These are phyloP conservation scores for Paraconiothyrium sp. DNA, from an alignment of 2,329 filamentous ascomycete genomes.

Conservation along the genomic window DNA sequence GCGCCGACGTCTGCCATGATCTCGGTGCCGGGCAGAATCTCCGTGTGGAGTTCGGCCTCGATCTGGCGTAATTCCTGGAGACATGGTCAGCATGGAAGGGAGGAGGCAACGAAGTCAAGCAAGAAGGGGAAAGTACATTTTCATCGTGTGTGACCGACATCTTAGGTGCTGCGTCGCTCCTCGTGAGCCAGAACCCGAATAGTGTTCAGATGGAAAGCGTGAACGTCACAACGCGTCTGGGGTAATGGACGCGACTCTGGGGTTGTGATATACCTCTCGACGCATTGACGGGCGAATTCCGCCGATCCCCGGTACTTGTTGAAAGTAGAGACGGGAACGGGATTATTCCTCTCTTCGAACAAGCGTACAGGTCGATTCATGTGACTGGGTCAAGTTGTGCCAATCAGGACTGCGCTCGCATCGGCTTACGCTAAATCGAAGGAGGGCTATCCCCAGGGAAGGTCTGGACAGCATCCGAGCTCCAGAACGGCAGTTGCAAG, in stretches of 20 bases:
- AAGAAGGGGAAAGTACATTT: constrained; percentile 15
- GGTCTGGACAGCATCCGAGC: neutral
- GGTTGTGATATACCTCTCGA: constrained; percentile 1
- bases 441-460: neutral
- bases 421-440: neutral
- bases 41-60: constrained; percentile 62
- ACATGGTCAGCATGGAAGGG: neutral
- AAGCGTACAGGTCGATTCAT: neutral
- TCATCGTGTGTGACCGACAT: constrained; percentile 21
- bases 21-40: constrained; percentile 67
- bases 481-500: neutral
- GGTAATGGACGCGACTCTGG: neutral
- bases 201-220: neutral
- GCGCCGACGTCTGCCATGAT: constrained; percentile 69
- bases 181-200: neutral
- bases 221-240: neutral
- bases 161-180: constrained; percentile 3
- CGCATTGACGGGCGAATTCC: neutral
- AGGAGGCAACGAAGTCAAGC: neutral
- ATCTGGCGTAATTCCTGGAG: constrained; percentile 56
- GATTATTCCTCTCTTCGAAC: neutral
- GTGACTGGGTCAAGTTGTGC: neutral
- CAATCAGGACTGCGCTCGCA: neutral
- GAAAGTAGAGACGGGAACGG: neutral
- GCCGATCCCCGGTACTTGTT: neutral